These are phyloP conservation scores for Vaccinium darrowii DNA, from an alignment of 148 eudicot genomes.

Conservation along the genomic window DNA sequence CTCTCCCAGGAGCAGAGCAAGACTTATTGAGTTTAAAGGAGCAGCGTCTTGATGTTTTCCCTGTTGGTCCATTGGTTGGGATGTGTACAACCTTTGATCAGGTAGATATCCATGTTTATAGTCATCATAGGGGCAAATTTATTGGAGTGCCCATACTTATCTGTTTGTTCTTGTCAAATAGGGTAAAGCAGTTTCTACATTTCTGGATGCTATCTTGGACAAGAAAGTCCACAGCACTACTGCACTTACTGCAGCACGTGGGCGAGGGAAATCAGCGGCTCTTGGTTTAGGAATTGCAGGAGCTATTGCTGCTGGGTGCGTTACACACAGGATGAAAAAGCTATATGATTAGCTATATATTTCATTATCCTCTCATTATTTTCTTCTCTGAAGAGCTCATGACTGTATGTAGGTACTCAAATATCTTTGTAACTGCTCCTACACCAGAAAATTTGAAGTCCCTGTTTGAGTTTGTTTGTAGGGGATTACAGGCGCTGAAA, in stretches of 20 bases:
- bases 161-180: constrained; percentile 20
- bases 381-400: neutral
- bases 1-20: constrained; percentile 63
- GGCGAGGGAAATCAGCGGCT: constrained; percentile 98
- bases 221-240: constrained; percentile 73
- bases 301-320: constrained; percentile 87
- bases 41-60: constrained; percentile 69
- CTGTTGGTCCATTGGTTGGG: constrained; percentile 75
- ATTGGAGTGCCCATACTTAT: constrained; percentile 2
- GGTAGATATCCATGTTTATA: constrained; percentile 34
- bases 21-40: constrained; percentile 67
- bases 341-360: neutral
- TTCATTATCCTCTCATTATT: neutral
- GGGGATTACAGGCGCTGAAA: constrained; percentile 71
- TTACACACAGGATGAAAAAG: neutral
- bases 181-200: constrained; percentile 81
- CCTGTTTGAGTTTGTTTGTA: constrained; percentile 68
- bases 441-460: constrained; percentile 89
- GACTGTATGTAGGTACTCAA: constrained; percentile 60
- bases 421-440: constrained; percentile 89
- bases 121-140: neutral
- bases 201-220: constrained; percentile 80
- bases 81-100: constrained; percentile 87
- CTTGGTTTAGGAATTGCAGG: constrained; percentile 94
- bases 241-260: constrained; percentile 92